A percentile compares a stretch with the other conserved stretches of the same genome.
Conservation (phyloP, 805 yeast species). For the Ogataea corticis region DNA sequence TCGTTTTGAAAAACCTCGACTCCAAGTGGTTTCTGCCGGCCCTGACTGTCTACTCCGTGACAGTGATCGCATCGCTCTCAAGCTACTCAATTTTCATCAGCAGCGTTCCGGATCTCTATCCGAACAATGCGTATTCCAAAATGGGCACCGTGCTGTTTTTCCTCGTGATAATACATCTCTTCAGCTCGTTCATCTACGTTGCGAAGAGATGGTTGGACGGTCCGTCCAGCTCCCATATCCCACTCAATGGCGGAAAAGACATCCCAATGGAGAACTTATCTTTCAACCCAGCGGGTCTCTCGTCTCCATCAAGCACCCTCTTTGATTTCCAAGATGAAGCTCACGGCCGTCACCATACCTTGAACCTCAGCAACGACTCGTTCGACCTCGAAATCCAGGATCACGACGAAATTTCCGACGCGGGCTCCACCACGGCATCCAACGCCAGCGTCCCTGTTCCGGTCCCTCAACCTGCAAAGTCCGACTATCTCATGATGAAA, state of each 20-base stretch:
- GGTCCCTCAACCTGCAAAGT: constrained; percentile 15
- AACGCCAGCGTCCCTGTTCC: background rate
- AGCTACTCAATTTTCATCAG: constrained; percentile 57
- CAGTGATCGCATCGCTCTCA: constrained; percentile 51
- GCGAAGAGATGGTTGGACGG: constrained; percentile 45
- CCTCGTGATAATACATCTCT: constrained; percentile 53
- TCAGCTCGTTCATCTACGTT: constrained; percentile 50
- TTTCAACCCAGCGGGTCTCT: constrained; percentile 10
- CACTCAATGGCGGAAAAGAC: constrained; percentile 17
- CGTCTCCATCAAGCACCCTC: constrained; percentile 39
- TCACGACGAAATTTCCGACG: constrained; percentile 4
- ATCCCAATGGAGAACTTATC: constrained; percentile 31
- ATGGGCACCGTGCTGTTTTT: constrained; percentile 63
- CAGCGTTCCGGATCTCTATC: constrained; percentile 69
- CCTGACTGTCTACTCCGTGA: constrained; percentile 49
- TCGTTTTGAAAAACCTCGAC: constrained; percentile 62
- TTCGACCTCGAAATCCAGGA: constrained; percentile 28
- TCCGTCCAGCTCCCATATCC: constrained; percentile 13
- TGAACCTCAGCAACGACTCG: constrained; percentile 20
- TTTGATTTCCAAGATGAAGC: constrained; percentile 32
- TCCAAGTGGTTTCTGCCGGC: constrained; percentile 60
- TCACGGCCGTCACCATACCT: constrained; percentile 1
- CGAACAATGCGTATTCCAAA: constrained; percentile 68
- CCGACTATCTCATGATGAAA: constrained; percentile 37
- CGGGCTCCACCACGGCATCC: constrained; percentile 6